Base-by-base conservation (phyloP, 148 eudicot species). In the Rhododendron kiyosumense region DNA sequence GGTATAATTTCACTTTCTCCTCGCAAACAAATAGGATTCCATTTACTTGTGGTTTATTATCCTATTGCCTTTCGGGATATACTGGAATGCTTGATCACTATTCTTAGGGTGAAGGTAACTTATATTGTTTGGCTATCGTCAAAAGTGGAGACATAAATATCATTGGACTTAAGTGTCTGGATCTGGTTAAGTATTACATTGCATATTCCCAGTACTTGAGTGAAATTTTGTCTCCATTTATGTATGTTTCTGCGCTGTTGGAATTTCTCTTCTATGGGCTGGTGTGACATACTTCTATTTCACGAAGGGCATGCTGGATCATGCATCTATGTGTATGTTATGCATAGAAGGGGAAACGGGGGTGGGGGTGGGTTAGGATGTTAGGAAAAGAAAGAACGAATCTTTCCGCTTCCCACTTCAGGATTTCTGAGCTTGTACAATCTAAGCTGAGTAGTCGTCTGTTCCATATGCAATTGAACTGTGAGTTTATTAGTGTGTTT, bases 81-180 rank as follows among this genome's bases (percentile, higher is more conserved):
- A n/a, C 78, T 81, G 78, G 57, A 84, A 80, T 38, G 22, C 28
- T 20, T 84, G n/a, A 65, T 61, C 67, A 7, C 7, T 85, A 57
- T 88, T 65, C 87, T 38, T 38, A 38, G 41, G 5, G 41, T 38
- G 41, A 38, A 38, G 41, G 41, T 38, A 38, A 38, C 41, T 38
- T 38, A 38, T 38, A 38, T 5, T 38, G 41, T 5, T 38, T 38
- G 41, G 41, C 41, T 38, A 38, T 96, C 18, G 86, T 90, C 85
- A 90, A 88, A 88, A 90, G 95, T 85, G 93, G 77, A n/a, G 93
- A 94, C 83, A 83, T 96, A 48, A 87, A 90, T 85, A 89, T 91
- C 83, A 90, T 93, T 65, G 95, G 93, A 79, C 90, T 93, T 91
- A 75, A 93, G 95, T 88, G 49, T 85, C 69, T 75, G n/a, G 67